A percentile compares a stretch with the other conserved stretches of the same genome.
phyloP scores from a whole-genome alignment of 345 rosid genomes.

The Pistacia atlantica region DNA sequence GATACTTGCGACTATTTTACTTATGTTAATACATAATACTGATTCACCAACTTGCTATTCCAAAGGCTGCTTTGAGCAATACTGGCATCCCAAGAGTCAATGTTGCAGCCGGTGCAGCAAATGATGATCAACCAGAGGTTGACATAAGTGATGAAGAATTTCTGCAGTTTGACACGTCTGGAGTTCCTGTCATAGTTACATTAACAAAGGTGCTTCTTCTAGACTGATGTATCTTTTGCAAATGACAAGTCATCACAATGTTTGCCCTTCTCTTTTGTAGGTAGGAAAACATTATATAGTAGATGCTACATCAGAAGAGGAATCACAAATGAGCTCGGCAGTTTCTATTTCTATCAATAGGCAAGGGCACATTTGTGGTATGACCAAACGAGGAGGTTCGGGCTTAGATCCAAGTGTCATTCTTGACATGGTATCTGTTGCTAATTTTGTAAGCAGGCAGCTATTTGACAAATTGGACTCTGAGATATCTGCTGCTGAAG shows the following conservation, averaged over 20 bases:
- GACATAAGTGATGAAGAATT: constrained; percentile 95
- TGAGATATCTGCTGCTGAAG: constrained; percentile 80
- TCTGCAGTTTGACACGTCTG: constrained; percentile 81
- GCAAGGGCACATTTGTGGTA: constrained; percentile 75
- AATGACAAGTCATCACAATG: neutral
- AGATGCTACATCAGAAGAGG: constrained; percentile 92
- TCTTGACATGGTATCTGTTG: constrained; percentile 87
- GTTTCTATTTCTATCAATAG: constrained; percentile 73
- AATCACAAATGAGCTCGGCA: constrained; percentile 95
- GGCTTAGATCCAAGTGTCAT: constrained; percentile 83
- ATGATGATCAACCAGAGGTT: constrained; percentile 85
- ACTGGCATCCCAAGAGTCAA: constrained; percentile 82
- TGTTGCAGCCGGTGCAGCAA: constrained; percentile 51
- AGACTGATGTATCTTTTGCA: neutral
- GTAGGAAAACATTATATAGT: constrained; percentile 76
- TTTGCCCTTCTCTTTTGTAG: constrained; percentile 30
- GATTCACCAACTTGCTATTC: constrained; percentile 9
- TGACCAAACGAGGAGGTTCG: constrained; percentile 76
- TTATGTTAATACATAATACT: neutral
- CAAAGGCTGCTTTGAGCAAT: constrained; percentile 92
- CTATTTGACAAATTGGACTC: constrained; percentile 70
- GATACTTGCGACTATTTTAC: neutral
- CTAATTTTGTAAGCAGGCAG: constrained; percentile 62
- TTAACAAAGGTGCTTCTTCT: constrained; percentile 61
- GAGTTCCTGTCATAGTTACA: constrained; percentile 71